Evolutionary conservation across 2,329 filamentous ascomycete genomes (phyloP), one percentile per base, ranked within the genome.

Genomic region (Trichoderma afroharzianum): DNA sequence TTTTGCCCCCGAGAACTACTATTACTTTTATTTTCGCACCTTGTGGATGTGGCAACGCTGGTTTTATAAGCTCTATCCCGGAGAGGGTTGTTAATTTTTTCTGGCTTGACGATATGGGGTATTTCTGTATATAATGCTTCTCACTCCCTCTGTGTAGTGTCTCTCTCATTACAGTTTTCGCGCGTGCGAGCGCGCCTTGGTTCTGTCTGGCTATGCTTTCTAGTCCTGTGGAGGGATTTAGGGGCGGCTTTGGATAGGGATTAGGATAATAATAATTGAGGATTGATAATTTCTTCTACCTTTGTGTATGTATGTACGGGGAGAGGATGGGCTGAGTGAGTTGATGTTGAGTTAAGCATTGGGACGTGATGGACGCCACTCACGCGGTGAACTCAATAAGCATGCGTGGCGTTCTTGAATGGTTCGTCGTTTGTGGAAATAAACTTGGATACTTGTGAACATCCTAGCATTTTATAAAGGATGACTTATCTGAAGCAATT

Each of bases 261-360:
- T 68, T 59, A 68, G 36, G 64, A 68, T 59, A 43, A 68, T 53
- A 53, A 47, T 68, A 68, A 59, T 68, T 59, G 50, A 59, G 36
- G 59, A 59, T 68, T 68, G 33, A 24, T 68, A 59, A 47, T 68
- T 47, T 15, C n/a, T 59, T 30, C 18, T 32, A 36, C 32, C 32
- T 33, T 33, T 36, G 7, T 7, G 14, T 18, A 4, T 21, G 7
- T 21, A 6, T 53, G 14, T 36, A 43, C 18, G 26, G n/a, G 47
- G 6, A 50, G 26, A 26, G 26, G 26, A n/a, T n/a, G 9, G 9
- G 18, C n/a, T n/a, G 18, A n/a, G 43, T 50, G 47, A 50, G 5
- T 50, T 50, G 47, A 53, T 53, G 47, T 53, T 3, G 47, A 14
- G 43, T 50, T 53, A 53, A 36, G 33, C 32, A 36, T 36, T 53